Conservation (phyloP, 1,284 basidiomycete species). For the Megacollybia platyphylla region DNA sequence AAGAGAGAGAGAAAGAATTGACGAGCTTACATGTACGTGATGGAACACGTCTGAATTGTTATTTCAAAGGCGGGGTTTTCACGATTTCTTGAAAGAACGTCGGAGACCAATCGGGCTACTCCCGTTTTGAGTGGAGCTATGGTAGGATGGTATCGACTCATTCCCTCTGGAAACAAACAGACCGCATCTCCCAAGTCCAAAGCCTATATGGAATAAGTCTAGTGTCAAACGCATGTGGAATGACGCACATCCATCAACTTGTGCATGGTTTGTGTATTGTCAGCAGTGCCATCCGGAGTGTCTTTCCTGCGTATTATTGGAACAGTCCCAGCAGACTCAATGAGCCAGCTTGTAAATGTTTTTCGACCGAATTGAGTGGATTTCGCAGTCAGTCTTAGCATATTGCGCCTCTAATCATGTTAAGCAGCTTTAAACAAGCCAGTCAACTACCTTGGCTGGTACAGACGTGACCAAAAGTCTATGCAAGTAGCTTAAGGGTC, state of each 20-base stretch:
- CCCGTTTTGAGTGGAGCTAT: conserved; percentile 79
- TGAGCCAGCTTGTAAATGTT: conserved; percentile 82
- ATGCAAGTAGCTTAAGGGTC: conserved; percentile 2
- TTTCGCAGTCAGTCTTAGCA: conserved; percentile 76
- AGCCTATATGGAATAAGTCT: conserved; percentile 27
- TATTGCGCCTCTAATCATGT: conserved; percentile 43
- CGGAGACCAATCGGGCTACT: conserved; percentile 70
- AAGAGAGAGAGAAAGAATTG: background rate
- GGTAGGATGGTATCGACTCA: conserved; percentile 71
- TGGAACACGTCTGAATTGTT: conserved; percentile 63
- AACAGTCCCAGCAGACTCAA: conserved; percentile 75
- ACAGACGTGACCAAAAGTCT: conserved; percentile 63
- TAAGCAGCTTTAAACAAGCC: background rate
- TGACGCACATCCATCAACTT: conserved; percentile 48
- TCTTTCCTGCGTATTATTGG: conserved; percentile 72
- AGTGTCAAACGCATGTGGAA: background rate
- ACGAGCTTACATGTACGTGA: conserved; percentile 62
- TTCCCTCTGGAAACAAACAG: conserved; percentile 75
- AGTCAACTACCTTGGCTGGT: conserved; percentile 39
- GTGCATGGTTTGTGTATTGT: conserved; percentile 60
- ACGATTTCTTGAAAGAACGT: conserved; percentile 60
- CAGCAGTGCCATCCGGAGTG: conserved; percentile 32
- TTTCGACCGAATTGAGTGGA: conserved; percentile 70
- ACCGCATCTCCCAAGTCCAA: conserved; percentile 69
- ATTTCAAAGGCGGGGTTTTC: conserved; percentile 60